These are phyloP conservation scores for Darksidea phi DNA, from an alignment of 495 filamentous ascomycete genomes.

Conservation along the genomic window DNA sequence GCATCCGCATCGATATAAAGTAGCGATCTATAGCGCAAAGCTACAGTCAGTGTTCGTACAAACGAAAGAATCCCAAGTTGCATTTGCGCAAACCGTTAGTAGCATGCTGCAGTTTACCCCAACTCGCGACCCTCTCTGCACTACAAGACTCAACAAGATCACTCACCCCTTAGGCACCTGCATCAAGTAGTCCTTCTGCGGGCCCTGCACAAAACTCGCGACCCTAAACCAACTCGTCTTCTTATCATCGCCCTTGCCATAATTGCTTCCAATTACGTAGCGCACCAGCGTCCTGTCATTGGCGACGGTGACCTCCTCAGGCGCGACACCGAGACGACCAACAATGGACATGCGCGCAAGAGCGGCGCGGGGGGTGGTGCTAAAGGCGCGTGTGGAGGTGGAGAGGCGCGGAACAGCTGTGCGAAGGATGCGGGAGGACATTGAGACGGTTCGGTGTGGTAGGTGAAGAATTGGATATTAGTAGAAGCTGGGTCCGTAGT, in stretches of 20 bases:
- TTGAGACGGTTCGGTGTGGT: not conserved
- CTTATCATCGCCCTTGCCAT: slow-evolving; percentile 59
- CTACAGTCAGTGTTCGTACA: not conserved
- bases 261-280: slow-evolving; percentile 63
- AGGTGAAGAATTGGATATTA: not conserved
- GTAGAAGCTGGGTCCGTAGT: not conserved
- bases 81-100: too few species aligned
- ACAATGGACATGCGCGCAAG: slow-evolving; percentile 67
- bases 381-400: slow-evolving; percentile 56
- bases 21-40: slow-evolving; percentile 43
- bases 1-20: slow-evolving; percentile 75
- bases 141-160: slow-evolving; percentile 16
- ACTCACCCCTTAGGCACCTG: slow-evolving; percentile 78
- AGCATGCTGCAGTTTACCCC: too few species aligned
- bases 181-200: slow-evolving; percentile 62
- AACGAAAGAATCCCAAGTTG: not conserved
- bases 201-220: slow-evolving; percentile 57
- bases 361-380: slow-evolving; percentile 49
- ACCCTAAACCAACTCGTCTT: slow-evolving; percentile 77
- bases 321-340: slow-evolving; percentile 68
- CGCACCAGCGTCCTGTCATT: slow-evolving; percentile 65
- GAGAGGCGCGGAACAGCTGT: slow-evolving; percentile 40
- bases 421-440: slow-evolving; percentile 36
- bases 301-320: slow-evolving; percentile 65
- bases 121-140: not conserved